Evolutionary conservation across 2,329 filamentous ascomycete species (phyloP).

Genomic region (Sporothrix sp.): DNA sequence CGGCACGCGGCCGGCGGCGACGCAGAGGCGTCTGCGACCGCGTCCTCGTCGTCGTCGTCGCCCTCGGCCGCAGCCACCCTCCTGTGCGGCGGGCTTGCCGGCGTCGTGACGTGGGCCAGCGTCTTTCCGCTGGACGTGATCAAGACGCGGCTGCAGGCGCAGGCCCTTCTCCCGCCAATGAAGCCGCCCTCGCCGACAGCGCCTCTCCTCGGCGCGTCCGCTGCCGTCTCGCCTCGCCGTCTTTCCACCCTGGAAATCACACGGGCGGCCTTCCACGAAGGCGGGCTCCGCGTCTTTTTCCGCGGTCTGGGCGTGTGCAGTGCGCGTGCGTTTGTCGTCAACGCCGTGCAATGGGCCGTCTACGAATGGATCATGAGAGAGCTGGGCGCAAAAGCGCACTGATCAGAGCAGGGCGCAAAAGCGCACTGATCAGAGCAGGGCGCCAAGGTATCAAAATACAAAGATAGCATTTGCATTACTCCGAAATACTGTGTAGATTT

Average conservation of each 20-base stretch:
- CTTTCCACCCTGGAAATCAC: constrained; percentile 54
- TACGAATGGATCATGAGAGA: constrained; percentile 80
- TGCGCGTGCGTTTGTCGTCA: constrained; percentile 78
- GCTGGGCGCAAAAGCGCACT: constrained; percentile 26
- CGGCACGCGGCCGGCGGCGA: background rate
- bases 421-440: too few species aligned
- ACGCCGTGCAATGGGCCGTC: constrained; percentile 84
- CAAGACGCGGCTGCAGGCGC: constrained; percentile 85
- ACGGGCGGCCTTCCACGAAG: constrained; percentile 53
- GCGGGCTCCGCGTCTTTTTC: constrained; percentile 57
- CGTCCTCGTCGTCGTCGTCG: background rate
- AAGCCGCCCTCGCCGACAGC: constrained; percentile 18
- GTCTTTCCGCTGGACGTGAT: constrained; percentile 88
- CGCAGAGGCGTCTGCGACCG: constrained; percentile 10
- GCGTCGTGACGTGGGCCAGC: constrained; percentile 78
- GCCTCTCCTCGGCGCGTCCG: constrained; percentile 25
- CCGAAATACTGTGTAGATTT: too few species aligned
- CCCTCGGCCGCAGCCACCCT: constrained; percentile 44
- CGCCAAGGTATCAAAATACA: too few species aligned
- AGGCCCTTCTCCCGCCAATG: constrained; percentile 31
- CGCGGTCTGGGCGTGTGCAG: constrained; percentile 72
- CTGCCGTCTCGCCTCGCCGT: constrained; percentile 2
- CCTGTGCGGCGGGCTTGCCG: constrained; percentile 77
- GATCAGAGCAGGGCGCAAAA: background rate
- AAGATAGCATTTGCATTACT: too few species aligned